Conservation (phyloP, 108 stramenopile genomes). For the Mediolabrus comicus region DNA sequence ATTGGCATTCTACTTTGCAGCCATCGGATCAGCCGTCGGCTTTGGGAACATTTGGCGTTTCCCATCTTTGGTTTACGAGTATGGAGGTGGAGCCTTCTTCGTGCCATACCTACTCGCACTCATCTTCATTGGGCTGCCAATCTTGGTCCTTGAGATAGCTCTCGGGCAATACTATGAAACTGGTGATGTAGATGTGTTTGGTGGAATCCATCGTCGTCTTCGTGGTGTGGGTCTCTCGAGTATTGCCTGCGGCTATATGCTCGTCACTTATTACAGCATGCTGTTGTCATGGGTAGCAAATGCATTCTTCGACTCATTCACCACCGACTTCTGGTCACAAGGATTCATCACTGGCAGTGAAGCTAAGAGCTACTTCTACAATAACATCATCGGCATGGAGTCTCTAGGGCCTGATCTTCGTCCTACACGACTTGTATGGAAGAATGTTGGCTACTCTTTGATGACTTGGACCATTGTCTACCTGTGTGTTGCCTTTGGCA, state of each 20-base stretch:
- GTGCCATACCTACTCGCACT: constrained; percentile 59
- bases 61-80: constrained; percentile 54
- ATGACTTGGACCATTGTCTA: constrained; percentile 38
- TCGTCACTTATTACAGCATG: constrained; percentile 55
- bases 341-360: constrained; percentile 29
- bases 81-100: constrained; percentile 64
- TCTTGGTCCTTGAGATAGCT: constrained; percentile 55
- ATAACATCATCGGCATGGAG: constrained; percentile 46
- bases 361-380: constrained; percentile 41
- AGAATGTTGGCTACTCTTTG: constrained; percentile 47
- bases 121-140: constrained; percentile 55
- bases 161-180: constrained; percentile 58
- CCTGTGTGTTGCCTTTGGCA: constrained; percentile 51
- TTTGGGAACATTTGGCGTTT: constrained; percentile 76
- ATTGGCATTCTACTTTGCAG: constrained; percentile 58
- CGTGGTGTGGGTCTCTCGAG: constrained; percentile 51
- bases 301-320: constrained; percentile 52
- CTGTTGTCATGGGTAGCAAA: constrained; percentile 45
- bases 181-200: constrained; percentile 58
- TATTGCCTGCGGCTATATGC: constrained; percentile 48
- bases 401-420: constrained; percentile 34
- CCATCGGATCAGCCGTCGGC: constrained; percentile 62
- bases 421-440: constrained; percentile 47
- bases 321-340: constrained; percentile 27
- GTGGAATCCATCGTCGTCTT: constrained; percentile 46